phyloP scores from a whole-genome alignment of 2,329 filamentous ascomycete species.

The Diaporthe batatas region DNA sequence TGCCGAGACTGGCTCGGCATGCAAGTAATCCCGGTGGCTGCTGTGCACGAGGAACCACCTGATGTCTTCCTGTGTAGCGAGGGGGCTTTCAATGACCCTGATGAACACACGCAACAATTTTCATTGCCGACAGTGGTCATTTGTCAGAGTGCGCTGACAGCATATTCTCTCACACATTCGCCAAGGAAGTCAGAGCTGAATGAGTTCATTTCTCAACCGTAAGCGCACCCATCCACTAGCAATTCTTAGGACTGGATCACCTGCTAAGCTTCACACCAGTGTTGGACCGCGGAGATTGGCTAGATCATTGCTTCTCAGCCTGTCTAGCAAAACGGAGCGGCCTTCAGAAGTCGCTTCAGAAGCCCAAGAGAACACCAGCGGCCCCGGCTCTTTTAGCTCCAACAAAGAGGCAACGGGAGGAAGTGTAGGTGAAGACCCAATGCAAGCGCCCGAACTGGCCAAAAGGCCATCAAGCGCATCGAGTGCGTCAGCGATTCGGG shows the following conservation, averaged over 20 bases:
- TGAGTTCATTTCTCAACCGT: constrained; percentile 41
- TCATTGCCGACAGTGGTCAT: constrained; percentile 29
- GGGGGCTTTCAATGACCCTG: neutral
- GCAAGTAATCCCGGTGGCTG: constrained; percentile 15
- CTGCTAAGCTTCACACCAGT: neutral
- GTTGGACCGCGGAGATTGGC: constrained; percentile 42
- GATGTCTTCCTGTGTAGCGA: constrained; percentile 35
- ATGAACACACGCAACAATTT: neutral
- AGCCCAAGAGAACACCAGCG: neutral
- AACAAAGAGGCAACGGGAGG: neutral
- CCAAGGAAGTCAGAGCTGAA: neutral
- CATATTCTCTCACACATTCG: constrained; percentile 12
- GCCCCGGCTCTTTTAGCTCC: too few species aligned
- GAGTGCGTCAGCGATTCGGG: neutral
- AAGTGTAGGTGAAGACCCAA: neutral
- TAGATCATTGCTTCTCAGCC: constrained; percentile 34
- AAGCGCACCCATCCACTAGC: neutral
- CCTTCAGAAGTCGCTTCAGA: neutral
- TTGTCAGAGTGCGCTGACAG: constrained; percentile 35
- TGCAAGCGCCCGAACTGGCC: neutral
- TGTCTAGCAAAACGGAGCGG: neutral
- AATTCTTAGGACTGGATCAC: too few species aligned
- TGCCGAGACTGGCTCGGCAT: constrained; percentile 35
- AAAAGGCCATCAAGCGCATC: too few species aligned
- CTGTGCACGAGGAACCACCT: constrained; percentile 3